Conservation (phyloP, 495 filamentous ascomycete species). For the Echria macrotheca region DNA sequence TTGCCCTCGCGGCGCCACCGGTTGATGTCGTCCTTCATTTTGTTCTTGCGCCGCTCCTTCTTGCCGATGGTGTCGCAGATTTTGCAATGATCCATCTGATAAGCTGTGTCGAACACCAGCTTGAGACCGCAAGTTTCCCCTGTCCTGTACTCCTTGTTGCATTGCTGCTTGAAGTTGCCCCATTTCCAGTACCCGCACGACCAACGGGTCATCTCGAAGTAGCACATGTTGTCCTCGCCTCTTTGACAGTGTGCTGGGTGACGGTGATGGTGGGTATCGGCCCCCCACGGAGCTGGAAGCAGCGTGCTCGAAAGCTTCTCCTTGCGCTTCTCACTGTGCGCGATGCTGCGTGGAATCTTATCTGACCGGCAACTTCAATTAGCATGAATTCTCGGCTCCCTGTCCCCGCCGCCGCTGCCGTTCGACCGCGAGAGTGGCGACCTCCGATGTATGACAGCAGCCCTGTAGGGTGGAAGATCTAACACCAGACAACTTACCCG, state of each 20-base stretch:
- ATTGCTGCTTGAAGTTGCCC: constrained; percentile 91
- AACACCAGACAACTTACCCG: constrained; percentile 9
- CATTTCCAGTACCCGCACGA: constrained; percentile 90
- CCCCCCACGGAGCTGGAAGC: background rate
- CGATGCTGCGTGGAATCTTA: constrained; percentile 3
- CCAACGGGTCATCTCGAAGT: constrained; percentile 58
- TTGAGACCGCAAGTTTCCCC: constrained; percentile 98
- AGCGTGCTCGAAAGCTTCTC: background rate
- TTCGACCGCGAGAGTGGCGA: constrained; percentile 8
- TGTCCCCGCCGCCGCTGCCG: background rate
- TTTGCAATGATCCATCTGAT: constrained; percentile 60
- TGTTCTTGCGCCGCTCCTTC: constrained; percentile 68
- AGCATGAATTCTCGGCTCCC: constrained; percentile 4
- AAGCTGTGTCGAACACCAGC: constrained; percentile 68
- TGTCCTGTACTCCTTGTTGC: constrained; percentile 92
- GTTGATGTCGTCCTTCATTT: constrained; percentile 70
- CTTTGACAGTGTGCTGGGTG: constrained; percentile 1
- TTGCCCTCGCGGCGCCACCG: constrained; percentile 75
- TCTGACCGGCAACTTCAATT: constrained; percentile 6
- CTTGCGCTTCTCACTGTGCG: background rate
- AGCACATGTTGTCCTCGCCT: too few relatives aligned
- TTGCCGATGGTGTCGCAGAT: constrained; percentile 89
- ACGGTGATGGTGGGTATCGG: background rate
- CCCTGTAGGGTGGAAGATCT: background rate
- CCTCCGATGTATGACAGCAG: constrained; percentile 11